Conservation (phyloP, 1,284 basidiomycete species). For the Thecaphora frezii region DNA sequence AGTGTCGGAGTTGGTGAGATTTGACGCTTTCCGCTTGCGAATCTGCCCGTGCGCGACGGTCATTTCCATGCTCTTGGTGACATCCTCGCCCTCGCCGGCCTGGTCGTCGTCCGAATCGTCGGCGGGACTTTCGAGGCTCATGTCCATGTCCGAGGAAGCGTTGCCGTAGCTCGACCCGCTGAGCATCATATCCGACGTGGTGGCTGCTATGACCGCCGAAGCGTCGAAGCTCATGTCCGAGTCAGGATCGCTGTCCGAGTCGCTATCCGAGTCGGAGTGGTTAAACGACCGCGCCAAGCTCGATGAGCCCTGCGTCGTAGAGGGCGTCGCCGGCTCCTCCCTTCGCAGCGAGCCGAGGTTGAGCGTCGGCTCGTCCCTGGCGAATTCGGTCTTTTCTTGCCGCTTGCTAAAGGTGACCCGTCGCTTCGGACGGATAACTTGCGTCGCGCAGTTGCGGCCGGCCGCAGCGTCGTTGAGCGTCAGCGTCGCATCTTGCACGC, state of each 20-base stretch:
- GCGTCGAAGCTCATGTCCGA: conserved; percentile 19
- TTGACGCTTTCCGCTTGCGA: conserved; percentile 10
- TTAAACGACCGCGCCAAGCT: conserved; percentile 25
- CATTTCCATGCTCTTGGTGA: conserved; percentile 29
- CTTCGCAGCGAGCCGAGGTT: conserved; percentile 28
- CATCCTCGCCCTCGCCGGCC: conserved; percentile 11
- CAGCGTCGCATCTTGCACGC: neutral
- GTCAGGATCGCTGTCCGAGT: conserved; percentile 18
- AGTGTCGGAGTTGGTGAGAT: neutral
- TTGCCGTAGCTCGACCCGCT: conserved; percentile 28
- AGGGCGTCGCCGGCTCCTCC: conserved; percentile 26
- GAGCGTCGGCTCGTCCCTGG: conserved; percentile 37
- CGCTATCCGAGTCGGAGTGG: conserved; percentile 20
- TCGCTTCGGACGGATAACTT: conserved; percentile 31
- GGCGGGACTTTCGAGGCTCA: conserved; percentile 16
- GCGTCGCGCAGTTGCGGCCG: conserved; percentile 19
- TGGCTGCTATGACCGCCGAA: conserved; percentile 4
- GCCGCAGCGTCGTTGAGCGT: conserved; percentile 5
- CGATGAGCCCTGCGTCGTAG: conserved; percentile 27
- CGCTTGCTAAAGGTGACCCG: conserved; percentile 41
- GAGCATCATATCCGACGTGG: conserved; percentile 28
- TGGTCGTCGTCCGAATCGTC: conserved; percentile 14
- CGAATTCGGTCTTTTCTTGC: conserved; percentile 41
- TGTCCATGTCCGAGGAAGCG: conserved; percentile 29
- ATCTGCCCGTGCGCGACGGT: conserved; percentile 30